Percentiles rank a stretch among this genome's conserved stretches.
Conservation (phyloP, 495 filamentous ascomycete genomes). For the Penicillium flavigenum region DNA sequence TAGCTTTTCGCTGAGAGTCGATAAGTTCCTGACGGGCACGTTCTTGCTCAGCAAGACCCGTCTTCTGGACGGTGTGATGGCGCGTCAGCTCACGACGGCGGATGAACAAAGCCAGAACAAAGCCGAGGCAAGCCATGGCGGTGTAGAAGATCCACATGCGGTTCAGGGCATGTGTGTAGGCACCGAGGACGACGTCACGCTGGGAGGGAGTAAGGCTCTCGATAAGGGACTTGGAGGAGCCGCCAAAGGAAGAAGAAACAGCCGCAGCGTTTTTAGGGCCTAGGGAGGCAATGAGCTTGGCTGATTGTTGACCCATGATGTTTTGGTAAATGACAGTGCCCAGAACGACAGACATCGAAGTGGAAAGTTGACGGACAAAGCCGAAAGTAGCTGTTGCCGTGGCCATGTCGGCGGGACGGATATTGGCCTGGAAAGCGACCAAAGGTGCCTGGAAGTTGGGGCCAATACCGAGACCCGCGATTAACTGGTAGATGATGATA, state of each 20-base stretch:
- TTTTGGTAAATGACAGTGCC: conserved; percentile 60
- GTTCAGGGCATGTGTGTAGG: conserved; percentile 56
- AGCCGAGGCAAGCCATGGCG: conserved; percentile 51
- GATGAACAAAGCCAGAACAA: conserved; percentile 57
- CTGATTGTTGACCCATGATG: conserved; percentile 45
- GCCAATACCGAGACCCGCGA: conserved; percentile 54
- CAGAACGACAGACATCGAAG: conserved; percentile 54
- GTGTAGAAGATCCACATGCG: conserved; percentile 71
- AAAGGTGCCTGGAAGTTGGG: conserved; percentile 60
- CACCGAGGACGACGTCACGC: conserved; percentile 47
- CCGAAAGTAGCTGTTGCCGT: conserved; percentile 52
- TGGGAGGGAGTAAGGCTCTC: conserved; percentile 46
- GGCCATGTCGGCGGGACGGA: conserved; percentile 52
- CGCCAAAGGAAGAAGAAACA: conserved; percentile 53
- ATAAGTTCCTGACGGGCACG: conserved; percentile 39
- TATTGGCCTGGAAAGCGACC: conserved; percentile 56
- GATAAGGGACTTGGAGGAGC: conserved; percentile 58
- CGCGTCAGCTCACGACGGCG: conserved; percentile 56
- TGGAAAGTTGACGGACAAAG: conserved; percentile 52
- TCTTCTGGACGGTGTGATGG: conserved; percentile 60
- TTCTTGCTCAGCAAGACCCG: conserved; percentile 57
- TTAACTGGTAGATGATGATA: conserved; percentile 54
- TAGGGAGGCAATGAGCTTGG: conserved; percentile 36
- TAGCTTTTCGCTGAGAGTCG: conserved; percentile 29
- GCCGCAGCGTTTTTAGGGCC: conserved; percentile 30